phyloP scores from a whole-genome alignment of 352 stramenopile species.

The Thalassiosira ordinaria region DNA sequence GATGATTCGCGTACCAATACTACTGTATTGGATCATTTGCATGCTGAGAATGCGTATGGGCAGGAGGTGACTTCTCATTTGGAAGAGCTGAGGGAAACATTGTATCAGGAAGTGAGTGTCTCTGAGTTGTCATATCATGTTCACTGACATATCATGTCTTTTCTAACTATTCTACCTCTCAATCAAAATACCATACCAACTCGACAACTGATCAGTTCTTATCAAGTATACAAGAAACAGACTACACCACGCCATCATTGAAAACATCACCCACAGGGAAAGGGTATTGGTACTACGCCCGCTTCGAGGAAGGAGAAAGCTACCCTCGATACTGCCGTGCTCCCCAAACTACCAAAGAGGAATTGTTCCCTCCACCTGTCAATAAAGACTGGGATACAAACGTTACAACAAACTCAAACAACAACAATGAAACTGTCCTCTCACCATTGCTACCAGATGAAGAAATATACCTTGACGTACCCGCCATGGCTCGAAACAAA shows the following conservation, averaged over 20 bases:
- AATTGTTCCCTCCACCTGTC: slow-evolving; percentile 32
- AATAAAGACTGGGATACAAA: slow-evolving; percentile 73
- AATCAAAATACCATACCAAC: background rate
- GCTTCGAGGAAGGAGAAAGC: slow-evolving; percentile 71
- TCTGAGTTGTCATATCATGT: too few species aligned
- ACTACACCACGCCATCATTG: slow-evolving; percentile 68
- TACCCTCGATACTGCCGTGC: slow-evolving; percentile 81
- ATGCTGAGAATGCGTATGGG: slow-evolving; percentile 93
- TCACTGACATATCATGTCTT: slow-evolving; percentile 3
- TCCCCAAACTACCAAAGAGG: slow-evolving; percentile 30
- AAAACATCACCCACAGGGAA: slow-evolving; percentile 34
- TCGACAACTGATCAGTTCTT: too few species aligned
- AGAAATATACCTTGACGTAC: slow-evolving; percentile 94
- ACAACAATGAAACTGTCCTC: slow-evolving; percentile 40
- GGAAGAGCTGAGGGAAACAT: slow-evolving; percentile 79
- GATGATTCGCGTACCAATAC: slow-evolving; percentile 92
- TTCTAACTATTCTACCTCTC: too few species aligned
- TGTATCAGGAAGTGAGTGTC: slow-evolving; percentile 97
- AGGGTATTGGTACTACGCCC: slow-evolving; percentile 80
- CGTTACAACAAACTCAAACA: slow-evolving; percentile 45
- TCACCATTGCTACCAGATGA: slow-evolving; percentile 83
- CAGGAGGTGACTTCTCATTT: slow-evolving; percentile 90
- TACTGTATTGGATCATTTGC: slow-evolving; percentile 92
- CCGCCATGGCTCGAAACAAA: slow-evolving; percentile 89
- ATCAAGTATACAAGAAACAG: slow-evolving; percentile 82